A percentile compares a stretch with the other conserved stretches of the same genome.
Conservation (phyloP, 163 green algal species). For the Scenedesmus sp. region DNA sequence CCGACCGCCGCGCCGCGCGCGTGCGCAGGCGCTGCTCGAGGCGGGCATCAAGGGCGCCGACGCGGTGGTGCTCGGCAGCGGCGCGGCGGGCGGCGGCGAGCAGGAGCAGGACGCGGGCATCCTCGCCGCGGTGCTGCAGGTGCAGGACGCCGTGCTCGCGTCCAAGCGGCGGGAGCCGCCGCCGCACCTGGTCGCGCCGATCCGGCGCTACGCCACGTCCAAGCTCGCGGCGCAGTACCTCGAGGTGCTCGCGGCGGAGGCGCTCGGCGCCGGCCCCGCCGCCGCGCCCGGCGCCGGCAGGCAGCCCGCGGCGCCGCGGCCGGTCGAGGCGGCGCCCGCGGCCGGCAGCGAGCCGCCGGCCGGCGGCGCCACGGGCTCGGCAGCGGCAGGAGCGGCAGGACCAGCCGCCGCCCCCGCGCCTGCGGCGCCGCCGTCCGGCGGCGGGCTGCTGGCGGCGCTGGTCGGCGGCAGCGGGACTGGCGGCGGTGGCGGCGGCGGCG, state of each 20-base stretch:
- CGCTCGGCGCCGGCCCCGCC: background rate
- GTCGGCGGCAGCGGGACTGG: too few species aligned
- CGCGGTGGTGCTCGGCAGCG: slow-evolving; percentile 52
- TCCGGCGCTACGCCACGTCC: slow-evolving; percentile 44
- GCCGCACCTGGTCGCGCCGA: slow-evolving; percentile 50
- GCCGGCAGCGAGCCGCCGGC: background rate
- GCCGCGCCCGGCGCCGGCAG: background rate
- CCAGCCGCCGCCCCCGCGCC: background rate
- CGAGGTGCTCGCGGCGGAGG: slow-evolving; percentile 21
- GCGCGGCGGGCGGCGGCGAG: slow-evolving; percentile 9
- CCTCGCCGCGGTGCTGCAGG: slow-evolving; percentile 57
- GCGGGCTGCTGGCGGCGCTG: background rate
- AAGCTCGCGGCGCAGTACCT: slow-evolving; percentile 50
- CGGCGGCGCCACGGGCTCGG: background rate
- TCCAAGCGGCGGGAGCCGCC: slow-evolving; percentile 47
- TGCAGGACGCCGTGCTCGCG: slow-evolving; percentile 59
- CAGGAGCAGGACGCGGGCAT: slow-evolving; percentile 55
- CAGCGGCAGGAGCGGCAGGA: background rate
- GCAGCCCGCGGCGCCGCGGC: background rate
- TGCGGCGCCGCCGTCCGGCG: background rate
- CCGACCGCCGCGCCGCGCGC: too few species aligned
- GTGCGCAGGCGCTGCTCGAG: slow-evolving; percentile 46
- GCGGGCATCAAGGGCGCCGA: slow-evolving; percentile 64
- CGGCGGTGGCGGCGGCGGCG: too few species aligned
- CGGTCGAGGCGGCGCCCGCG: background rate